A percentile compares a stretch with the other conserved stretches of the same genome.
phyloP scores from a whole-genome alignment of 169 alveolate genomes.

The Cryptosporidium canis region DNA sequence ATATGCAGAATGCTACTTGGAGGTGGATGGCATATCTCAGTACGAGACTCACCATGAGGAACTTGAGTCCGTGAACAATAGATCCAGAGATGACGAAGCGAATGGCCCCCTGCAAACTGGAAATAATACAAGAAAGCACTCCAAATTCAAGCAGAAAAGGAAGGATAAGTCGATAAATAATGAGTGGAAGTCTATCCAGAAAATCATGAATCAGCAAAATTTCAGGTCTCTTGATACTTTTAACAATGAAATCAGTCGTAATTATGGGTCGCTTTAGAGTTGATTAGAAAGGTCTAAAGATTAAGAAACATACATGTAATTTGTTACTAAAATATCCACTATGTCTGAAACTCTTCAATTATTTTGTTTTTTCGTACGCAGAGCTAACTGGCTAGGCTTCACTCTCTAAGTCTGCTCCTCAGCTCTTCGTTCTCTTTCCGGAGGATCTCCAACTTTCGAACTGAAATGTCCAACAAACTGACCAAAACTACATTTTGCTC shows the following conservation, averaged over 20 bases:
- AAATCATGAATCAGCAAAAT: constrained; percentile 20
- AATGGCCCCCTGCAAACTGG: neutral
- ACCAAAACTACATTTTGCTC: constrained; percentile 37
- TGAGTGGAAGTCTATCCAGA: constrained; percentile 34
- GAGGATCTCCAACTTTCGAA: constrained; percentile 31
- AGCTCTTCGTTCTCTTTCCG: constrained; percentile 51
- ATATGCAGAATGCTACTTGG: constrained; percentile 56
- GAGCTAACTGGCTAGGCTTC: neutral
- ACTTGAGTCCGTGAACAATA: neutral
- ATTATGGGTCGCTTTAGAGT: neutral
- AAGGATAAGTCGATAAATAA: constrained; percentile 1
- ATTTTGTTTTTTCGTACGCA: neutral
- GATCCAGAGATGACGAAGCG: neutral
- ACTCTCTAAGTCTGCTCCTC: neutral
- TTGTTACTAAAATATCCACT: neutral
- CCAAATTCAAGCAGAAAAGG: neutral
- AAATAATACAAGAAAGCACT: neutral
- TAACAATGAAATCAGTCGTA: neutral
- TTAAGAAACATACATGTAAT: neutral
- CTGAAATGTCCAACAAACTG: constrained; percentile 21
- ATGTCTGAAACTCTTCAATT: too few species aligned
- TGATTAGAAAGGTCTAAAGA: neutral
- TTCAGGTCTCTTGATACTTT: constrained; percentile 18
- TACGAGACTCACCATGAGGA: constrained; percentile 61
- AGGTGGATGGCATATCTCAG: constrained; percentile 24